A percentile compares a stretch with the other conserved stretches of the same genome.
Evolutionary conservation across 352 stramenopile genomes (phyloP).

Genomic region (Elongisporangium prolatum): DNA sequence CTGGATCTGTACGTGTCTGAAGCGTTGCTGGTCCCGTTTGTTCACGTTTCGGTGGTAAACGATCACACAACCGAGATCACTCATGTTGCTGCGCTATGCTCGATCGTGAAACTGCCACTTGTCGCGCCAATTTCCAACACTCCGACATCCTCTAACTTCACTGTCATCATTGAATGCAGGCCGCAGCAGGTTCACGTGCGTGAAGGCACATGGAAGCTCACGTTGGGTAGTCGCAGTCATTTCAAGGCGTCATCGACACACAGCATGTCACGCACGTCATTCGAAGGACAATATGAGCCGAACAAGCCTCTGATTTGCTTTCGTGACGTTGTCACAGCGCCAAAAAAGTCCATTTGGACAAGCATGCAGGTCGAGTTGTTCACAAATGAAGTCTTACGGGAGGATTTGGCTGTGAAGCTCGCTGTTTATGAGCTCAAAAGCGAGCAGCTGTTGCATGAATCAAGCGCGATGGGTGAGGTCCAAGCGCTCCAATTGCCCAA

Average conservation of each 20-base stretch:
- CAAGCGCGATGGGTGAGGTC: constrained; percentile 21
- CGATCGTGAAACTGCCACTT: constrained; percentile 14
- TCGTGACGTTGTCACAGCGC: constrained; percentile 47
- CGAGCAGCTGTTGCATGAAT: constrained; percentile 21
- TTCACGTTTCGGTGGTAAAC: constrained; percentile 50
- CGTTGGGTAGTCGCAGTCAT: constrained; percentile 41
- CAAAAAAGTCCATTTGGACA: constrained; percentile 35
- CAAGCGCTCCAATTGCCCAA: constrained; percentile 54
- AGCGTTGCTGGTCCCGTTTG: constrained; percentile 27
- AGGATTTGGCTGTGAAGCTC: constrained; percentile 43
- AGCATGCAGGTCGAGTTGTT: constrained; percentile 48
- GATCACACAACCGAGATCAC: constrained; percentile 30
- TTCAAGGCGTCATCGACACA: constrained; percentile 33
- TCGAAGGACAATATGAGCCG: constrained; percentile 46
- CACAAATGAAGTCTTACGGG: constrained; percentile 11
- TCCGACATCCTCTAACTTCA: constrained; percentile 20
- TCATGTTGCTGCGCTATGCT: constrained; percentile 26
- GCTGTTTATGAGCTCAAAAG: constrained; percentile 44
- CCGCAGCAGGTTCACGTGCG: constrained; percentile 22
- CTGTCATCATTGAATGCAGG: constrained; percentile 52
- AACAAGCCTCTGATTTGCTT: constrained; percentile 68
- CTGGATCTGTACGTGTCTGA: constrained; percentile 63
- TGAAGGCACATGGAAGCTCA: constrained; percentile 53
- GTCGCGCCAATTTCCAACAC: background rate
- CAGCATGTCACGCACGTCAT: constrained; percentile 35